phyloP scores from a whole-genome alignment of 2,329 filamentous ascomycete genomes.

The Penicillium verrucosum region DNA sequence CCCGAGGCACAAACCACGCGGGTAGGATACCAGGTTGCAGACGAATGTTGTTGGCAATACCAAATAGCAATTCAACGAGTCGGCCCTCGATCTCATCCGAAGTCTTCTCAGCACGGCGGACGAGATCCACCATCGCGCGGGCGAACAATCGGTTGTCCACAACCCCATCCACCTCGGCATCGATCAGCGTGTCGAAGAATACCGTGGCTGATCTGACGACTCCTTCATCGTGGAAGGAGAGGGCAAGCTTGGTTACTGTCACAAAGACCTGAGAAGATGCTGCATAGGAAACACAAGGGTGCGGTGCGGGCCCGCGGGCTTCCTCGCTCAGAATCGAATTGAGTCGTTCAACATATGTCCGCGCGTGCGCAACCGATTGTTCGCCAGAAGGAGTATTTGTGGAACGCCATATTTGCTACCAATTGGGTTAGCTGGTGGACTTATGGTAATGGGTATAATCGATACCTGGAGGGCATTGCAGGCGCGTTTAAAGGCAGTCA shows the following conservation, averaged over 20 bases:
- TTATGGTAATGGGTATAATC: background rate
- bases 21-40: conserved; percentile 81
- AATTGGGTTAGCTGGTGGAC: conserved; percentile 5
- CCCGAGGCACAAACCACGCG: conserved; percentile 79
- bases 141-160: conserved; percentile 84
- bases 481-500: conserved; percentile 59
- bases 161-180: conserved; percentile 95
- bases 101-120: conserved; percentile 66
- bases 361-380: conserved; percentile 50
- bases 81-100: conserved; percentile 79
- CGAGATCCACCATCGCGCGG: conserved; percentile 78
- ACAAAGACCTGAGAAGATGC: conserved; percentile 85
- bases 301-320: conserved; percentile 79
- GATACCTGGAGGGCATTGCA: conserved; percentile 58
- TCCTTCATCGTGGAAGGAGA: conserved; percentile 77
- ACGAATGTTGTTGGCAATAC: conserved; percentile 92
- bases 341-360: conserved; percentile 54
- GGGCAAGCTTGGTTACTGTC: conserved; percentile 82
- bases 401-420: conserved; percentile 60
- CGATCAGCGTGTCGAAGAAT: conserved; percentile 87
- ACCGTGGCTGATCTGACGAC: conserved; percentile 80
- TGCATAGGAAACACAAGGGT: conserved; percentile 86
- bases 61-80: conserved; percentile 90
- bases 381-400: conserved; percentile 52
- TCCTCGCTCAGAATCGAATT: conserved; percentile 78